Conservation (phyloP, 169 alveolate genomes). For the Cryptosporidium xiaoi region DNA sequence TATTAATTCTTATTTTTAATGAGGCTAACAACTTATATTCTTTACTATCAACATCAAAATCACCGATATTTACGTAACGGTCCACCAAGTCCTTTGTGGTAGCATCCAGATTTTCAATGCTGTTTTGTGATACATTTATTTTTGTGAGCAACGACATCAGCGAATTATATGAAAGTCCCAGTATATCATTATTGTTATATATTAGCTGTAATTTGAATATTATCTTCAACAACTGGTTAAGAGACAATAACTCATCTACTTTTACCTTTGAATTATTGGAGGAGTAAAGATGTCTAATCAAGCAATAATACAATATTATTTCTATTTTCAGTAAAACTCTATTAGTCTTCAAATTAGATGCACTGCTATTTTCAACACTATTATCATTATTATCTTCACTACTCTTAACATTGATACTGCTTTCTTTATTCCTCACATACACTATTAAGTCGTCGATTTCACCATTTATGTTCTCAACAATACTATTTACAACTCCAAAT, state of each 20-base stretch:
- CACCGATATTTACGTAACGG: neutral
- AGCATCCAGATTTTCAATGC: neutral
- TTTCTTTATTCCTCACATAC: no score
- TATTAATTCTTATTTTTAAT: slow-evolving; percentile 26
- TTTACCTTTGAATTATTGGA: neutral
- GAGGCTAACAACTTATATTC: neutral
- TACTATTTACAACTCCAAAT: neutral
- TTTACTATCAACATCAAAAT: neutral
- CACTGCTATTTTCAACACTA: neutral
- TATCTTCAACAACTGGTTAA: neutral
- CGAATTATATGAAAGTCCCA: slow-evolving; percentile 40
- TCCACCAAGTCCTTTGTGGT: neutral
- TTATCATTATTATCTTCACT: neutral
- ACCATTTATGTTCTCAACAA: neutral
- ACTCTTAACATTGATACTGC: neutral
- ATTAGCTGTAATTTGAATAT: slow-evolving; percentile 10
- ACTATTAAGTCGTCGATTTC: slow-evolving; percentile 1
- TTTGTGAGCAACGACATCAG: slow-evolving; percentile 27
- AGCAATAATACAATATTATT: slow-evolving; percentile 41
- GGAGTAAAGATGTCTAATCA: slow-evolving; percentile 36
- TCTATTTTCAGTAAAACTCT: slow-evolving; percentile 6
- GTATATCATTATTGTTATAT: slow-evolving; percentile 5
- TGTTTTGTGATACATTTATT: neutral
- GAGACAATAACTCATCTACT: slow-evolving; percentile 17
- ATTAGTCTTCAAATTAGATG: no score